Conservation (phyloP, 495 filamentous ascomycete species). For the Podospora pseudopauciseta region DNA sequence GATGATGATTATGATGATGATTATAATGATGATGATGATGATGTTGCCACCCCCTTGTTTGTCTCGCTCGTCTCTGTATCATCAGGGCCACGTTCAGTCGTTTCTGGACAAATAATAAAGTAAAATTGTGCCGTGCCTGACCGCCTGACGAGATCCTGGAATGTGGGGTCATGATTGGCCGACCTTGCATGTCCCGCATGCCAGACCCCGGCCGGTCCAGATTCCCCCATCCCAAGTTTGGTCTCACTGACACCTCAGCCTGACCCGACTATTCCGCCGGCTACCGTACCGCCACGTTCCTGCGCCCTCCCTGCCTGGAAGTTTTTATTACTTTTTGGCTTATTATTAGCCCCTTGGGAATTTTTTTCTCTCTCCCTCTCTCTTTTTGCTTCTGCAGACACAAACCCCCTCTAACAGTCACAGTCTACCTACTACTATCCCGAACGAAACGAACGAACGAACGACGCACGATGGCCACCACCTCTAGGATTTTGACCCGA, state of each 20-base stretch:
- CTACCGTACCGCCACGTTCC: neutral
- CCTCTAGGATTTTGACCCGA: constrained; percentile 42
- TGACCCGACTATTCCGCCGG: neutral
- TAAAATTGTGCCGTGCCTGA: constrained; percentile 18
- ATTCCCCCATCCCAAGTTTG: neutral
- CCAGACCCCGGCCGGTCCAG: neutral
- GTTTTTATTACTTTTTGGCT: neutral
- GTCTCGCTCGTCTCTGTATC: neutral
- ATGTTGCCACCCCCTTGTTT: constrained; percentile 7
- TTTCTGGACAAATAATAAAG: neutral
- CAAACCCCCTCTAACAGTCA: constrained; percentile 4
- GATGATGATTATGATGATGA: too few species aligned
- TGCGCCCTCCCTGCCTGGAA: neutral
- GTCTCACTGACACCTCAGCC: neutral
- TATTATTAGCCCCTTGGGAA: neutral
- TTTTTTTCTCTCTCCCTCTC: constrained; percentile 7
- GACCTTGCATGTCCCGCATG: constrained; percentile 14
- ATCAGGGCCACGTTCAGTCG: neutral
- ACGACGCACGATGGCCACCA: constrained; percentile 34
- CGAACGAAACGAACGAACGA: neutral
- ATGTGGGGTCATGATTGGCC: constrained; percentile 17
- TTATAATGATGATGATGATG: neutral
- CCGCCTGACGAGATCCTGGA: constrained; percentile 21
- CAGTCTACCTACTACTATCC: neutral
- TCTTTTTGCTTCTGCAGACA: neutral